These are phyloP conservation scores for Kodamaea sagamina DNA, from an alignment of 805 yeast genomes.

Conservation along the genomic window DNA sequence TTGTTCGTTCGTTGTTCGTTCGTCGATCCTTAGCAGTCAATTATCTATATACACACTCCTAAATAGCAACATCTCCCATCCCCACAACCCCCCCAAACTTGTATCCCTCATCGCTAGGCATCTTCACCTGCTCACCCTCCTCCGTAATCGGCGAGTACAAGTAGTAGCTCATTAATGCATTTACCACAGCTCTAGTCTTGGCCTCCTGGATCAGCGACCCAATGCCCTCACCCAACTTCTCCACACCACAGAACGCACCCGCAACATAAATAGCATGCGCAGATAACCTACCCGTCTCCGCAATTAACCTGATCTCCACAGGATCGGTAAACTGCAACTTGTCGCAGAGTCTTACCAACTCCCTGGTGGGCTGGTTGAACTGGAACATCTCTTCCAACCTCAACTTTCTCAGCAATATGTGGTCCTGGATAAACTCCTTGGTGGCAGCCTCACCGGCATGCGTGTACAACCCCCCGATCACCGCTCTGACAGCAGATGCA, in stretches of 20 bases:
- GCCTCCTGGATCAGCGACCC: slow-evolving; percentile 91
- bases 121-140: slow-evolving; percentile 42
- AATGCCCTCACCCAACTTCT: slow-evolving; percentile 89
- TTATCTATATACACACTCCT: slow-evolving; percentile 13
- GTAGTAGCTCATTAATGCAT: slow-evolving; percentile 89
- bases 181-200: slow-evolving; percentile 86
- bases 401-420: slow-evolving; percentile 79
- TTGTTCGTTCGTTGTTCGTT: too few relatives aligned
- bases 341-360: slow-evolving; percentile 72
- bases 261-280: slow-evolving; percentile 84
- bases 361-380: slow-evolving; percentile 84
- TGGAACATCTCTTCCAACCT: slow-evolving; percentile 73
- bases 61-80: slow-evolving; percentile 45
- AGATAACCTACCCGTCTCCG: slow-evolving; percentile 91
- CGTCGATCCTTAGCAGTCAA: too few relatives aligned
- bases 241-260: slow-evolving; percentile 83
- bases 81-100: slow-evolving; percentile 45
- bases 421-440: slow-evolving; percentile 67
- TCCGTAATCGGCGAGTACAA: slow-evolving; percentile 75
- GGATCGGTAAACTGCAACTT: slow-evolving; percentile 76
- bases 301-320: slow-evolving; percentile 69
- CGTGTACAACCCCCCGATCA: slow-evolving; percentile 80
- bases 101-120: slow-evolving; percentile 61
- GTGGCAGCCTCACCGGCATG: slow-evolving; percentile 67
- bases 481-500: slow-evolving; percentile 76